phyloP scores from a whole-genome alignment of 2,329 filamentous ascomycete species.

The Penicillium griseofulvum region DNA sequence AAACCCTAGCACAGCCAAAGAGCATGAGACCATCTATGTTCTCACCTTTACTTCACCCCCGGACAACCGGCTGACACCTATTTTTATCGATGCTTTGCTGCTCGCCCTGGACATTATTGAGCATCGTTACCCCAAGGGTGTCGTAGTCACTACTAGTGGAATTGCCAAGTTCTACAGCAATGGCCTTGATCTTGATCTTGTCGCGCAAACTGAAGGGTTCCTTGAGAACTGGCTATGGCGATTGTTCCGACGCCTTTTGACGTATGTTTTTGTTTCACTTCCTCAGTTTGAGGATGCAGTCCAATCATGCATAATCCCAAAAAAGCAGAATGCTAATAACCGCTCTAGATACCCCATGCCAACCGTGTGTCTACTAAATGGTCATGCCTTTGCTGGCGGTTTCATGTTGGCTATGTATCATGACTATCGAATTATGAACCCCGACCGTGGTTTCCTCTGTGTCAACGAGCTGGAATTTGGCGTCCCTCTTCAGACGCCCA shows the following conservation, averaged over 20 bases:
- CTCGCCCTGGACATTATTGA: slow-evolving; percentile 74
- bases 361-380: slow-evolving; percentile 74
- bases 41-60: slow-evolving; percentile 68
- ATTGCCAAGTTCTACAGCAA: slow-evolving; percentile 81
- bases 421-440: slow-evolving; percentile 77
- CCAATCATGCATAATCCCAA: background rate
- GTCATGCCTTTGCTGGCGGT: slow-evolving; percentile 79
- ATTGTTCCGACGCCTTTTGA: slow-evolving; percentile 64
- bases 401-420: slow-evolving; percentile 79
- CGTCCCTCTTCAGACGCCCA: slow-evolving; percentile 68
- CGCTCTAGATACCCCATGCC: slow-evolving; percentile 68
- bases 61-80: slow-evolving; percentile 72
- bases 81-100: slow-evolving; percentile 66
- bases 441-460: slow-evolving; percentile 68
- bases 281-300: background rate
- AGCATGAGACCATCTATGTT: slow-evolving; percentile 59
- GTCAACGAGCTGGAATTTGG: slow-evolving; percentile 81
- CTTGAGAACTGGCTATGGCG: slow-evolving; percentile 60
- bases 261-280: slow-evolving; percentile 35
- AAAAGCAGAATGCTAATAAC: background rate
- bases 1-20: slow-evolving; percentile 50
- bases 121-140: slow-evolving; percentile 64
- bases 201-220: slow-evolving; percentile 60
- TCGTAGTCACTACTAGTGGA: slow-evolving; percentile 72
- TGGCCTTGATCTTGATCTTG: slow-evolving; percentile 73